Percentiles rank a stretch among this genome's conserved stretches.
Evolutionary conservation across 2,329 filamentous ascomycete genomes (phyloP).

Genomic region (Ophiobolus disseminans): DNA sequence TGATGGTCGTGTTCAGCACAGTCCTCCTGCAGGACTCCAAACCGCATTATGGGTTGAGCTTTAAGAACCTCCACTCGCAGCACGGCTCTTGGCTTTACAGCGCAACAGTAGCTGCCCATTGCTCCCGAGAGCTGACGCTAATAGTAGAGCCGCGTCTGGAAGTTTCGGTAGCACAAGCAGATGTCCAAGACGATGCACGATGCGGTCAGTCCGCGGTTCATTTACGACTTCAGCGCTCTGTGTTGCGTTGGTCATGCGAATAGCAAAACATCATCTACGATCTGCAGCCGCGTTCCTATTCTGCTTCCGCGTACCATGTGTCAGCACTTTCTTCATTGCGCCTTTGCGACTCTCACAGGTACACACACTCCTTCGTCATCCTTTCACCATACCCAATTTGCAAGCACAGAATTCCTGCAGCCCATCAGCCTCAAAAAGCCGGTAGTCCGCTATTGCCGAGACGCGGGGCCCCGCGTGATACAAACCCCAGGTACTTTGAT

Average conservation of each 20-base stretch:
- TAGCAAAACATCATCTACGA: no score
- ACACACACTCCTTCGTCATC: no score
- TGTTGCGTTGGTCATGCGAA: not conserved
- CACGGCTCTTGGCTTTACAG: not conserved
- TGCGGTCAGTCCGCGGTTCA: not conserved
- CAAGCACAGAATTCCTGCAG: not conserved
- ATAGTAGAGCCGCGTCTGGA: no score
- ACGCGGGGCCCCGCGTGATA: conserved; percentile 32
- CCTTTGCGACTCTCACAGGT: no score
- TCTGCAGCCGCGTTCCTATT: no score
- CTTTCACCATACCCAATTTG: not conserved
- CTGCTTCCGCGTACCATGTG: no score
- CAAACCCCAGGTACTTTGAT: conserved; percentile 16
- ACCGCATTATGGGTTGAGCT: not conserved
- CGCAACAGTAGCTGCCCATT: not conserved
- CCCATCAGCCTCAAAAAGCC: conserved; percentile 15
- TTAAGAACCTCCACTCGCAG: not conserved
- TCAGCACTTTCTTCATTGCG: no score
- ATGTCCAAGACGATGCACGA: not conserved
- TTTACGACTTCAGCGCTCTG: not conserved
- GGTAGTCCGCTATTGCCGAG: conserved; percentile 25
- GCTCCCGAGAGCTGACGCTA: no score
- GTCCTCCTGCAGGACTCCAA: no score
- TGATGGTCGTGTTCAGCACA: no score
- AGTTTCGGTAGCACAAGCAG: no score